Conservation (phyloP, 2,329 filamentous ascomycete species). For the Epichloe uncinata region DNA sequence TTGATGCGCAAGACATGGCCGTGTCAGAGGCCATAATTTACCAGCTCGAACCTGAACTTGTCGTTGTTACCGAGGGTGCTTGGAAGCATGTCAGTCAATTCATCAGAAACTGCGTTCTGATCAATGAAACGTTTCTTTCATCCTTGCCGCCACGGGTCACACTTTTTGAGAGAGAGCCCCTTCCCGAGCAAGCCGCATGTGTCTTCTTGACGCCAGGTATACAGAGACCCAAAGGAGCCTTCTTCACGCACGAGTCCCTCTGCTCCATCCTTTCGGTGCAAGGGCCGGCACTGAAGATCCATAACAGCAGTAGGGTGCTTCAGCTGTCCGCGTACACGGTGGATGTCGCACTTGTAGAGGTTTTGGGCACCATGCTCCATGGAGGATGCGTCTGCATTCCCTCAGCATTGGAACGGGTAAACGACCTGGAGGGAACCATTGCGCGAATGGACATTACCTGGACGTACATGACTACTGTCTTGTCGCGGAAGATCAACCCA, state of each 20-base stretch:
- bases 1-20: conserved; percentile 31
- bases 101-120: conserved; percentile 26
- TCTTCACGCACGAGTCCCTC: conserved; percentile 47
- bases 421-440: conserved; percentile 37
- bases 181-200: conserved; percentile 40
- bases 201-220: conserved; percentile 44
- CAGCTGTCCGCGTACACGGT: conserved; percentile 42
- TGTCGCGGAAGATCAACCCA: conserved; percentile 34
- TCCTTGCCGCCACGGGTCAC: conserved; percentile 19
- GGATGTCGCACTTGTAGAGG: conserved; percentile 38
- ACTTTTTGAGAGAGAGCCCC: conserved; percentile 18
- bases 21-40: conserved; percentile 29
- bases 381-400: conserved; percentile 50
- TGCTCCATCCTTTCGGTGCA: conserved; percentile 40
- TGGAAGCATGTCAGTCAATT: conserved; percentile 25
- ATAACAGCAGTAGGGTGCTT: conserved; percentile 38
- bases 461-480: conserved; percentile 43
- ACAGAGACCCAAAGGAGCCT: conserved; percentile 41
- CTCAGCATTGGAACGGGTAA: conserved; percentile 32
- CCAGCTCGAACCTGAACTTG: conserved; percentile 29
- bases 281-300: conserved; percentile 35
- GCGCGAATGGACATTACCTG: conserved; percentile 36
- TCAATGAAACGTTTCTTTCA: conserved; percentile 29
- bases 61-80: conserved; percentile 30
- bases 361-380: conserved; percentile 36